Base-by-base conservation (phyloP, 345 rosid genomes). In the Eucalyptus urophylla region DNA sequence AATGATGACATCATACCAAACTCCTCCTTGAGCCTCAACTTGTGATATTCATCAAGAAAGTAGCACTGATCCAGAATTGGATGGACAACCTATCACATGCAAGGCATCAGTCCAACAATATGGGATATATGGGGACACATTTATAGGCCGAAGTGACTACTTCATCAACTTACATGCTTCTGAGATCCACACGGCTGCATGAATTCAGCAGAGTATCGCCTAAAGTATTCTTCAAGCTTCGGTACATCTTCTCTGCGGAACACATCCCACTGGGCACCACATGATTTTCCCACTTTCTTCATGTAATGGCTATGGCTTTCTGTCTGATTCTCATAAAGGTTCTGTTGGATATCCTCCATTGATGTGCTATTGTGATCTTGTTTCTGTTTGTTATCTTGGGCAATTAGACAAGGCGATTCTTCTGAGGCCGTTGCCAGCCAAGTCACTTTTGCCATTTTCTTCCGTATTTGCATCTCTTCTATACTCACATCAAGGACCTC, bases 211-310 rank as follows among this genome's bases (percentile, higher is more conserved):
- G 94, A 94, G 89, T 98, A 95, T 93, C 89, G 95, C 87, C 90
- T 93, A 56, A 98, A 93, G 91, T 97, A 98, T 81, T 95, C 97
- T 44, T 94, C 90, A 88, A 98, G 95, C 92, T 95, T 95, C 60
- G 96, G 97, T 89, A 95, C 97, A 93, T 98, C 99, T 92, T 95
- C 96, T 89, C 95, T 94, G 88, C 95, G 97, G 89, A 98, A 98
- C 90, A 97, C 95, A 94, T 97, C 99, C 99, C 99, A 98, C 80
- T 91, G 95, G 47, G 96, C 98, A 90, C 99, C 98, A 87, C 93
- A 95, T 62, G 96, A 90, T 86, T 90, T 92, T 49, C 90, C 92
- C 11, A 86, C 89, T 90, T 91, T 93, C 91, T 89, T 90, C 91
- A 86, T 86, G 87, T 86, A 88, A 86, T 89, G 88, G 58, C 67